Evolutionary conservation across 75 land plant genomes (phyloP), one percentile per base, ranked within the genome.

Genomic region (Selaginella tamariscina): DNA sequence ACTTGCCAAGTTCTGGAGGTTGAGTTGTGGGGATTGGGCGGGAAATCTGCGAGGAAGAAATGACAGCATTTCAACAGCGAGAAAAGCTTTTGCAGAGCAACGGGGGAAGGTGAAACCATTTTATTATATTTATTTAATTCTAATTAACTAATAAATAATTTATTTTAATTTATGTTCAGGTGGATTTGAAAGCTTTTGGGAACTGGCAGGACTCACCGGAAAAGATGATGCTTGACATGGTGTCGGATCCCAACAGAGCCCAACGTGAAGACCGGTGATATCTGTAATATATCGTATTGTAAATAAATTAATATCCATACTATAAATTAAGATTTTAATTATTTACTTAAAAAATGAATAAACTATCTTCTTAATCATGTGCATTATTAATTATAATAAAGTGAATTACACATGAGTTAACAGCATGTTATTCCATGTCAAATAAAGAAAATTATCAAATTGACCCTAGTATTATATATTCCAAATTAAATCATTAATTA

Each of bases 171-270:
- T 0, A 28, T 11, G 66, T 66, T 24, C 78, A 93, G 98, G 83
- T 93, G 64, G 95, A 93, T 62, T 64, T 93, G 80, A 86, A 88
- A 64, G 81, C 84, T 29, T 92, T 92, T 76, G 80, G 68, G 0
- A 83, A 67, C 60, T 93, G 98, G 98, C 83, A 84, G 33, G 98
- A 93, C 64, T 93, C 98, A 13, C 95, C 98, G 9, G 98, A 93
- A 75, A 87, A 87, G 74, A 78, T 84, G 84, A 89, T 93, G 98
- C 72, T 89, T 85, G 95, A 84, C 70, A 82, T 93, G 85, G 69
- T 93, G 29, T 77, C 86, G 26, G 77, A 93, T 80, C 98, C 95
- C 9, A 80, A 82, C 49, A 74, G 56, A 76, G 82, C 79, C 22
- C 57, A 68, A 55, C 80, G 95, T 0, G 90, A 89, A 69, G 90